Evolutionary conservation across 2,329 filamentous ascomycete species (phyloP).

Genomic region (Colletotrichum navitas): DNA sequence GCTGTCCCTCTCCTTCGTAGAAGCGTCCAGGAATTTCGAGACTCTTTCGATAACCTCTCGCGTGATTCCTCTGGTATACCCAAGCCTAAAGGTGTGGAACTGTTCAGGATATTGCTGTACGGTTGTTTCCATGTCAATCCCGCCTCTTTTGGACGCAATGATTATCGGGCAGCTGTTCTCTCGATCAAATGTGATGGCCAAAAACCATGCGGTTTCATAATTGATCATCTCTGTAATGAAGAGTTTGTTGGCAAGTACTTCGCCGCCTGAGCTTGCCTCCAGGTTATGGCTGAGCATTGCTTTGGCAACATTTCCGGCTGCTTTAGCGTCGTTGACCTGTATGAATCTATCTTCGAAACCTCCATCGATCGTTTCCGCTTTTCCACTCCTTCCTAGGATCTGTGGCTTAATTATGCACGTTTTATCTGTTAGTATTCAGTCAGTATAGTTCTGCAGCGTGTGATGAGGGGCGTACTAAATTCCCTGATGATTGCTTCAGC

Average conservation of each 20-base stretch:
- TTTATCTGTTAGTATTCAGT: conserved; percentile 38
- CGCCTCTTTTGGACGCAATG: conserved; percentile 49
- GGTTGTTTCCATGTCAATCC: conserved; percentile 44
- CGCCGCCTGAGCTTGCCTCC: conserved; percentile 5
- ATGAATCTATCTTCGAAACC: conserved; percentile 27
- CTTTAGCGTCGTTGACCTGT: conserved; percentile 32
- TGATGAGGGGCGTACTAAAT: conserved; percentile 44
- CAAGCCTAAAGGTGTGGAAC: conserved; percentile 45
- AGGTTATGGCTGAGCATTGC: conserved; percentile 41
- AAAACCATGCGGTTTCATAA: conserved; percentile 53
- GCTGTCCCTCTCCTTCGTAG: conserved; percentile 28
- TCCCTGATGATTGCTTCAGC: conserved; percentile 43
- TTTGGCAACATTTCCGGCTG: conserved; percentile 43
- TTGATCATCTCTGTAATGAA: conserved; percentile 53
- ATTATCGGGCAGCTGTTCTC: conserved; percentile 55
- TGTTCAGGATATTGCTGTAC: neutral
- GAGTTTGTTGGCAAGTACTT: conserved; percentile 47
- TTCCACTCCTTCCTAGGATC: conserved; percentile 38
- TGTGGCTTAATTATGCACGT: conserved; percentile 48
- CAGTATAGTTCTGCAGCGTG: neutral
- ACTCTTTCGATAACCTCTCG: conserved; percentile 37
- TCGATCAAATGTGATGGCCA: conserved; percentile 59
- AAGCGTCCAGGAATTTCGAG: conserved; percentile 37
- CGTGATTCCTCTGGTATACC: conserved; percentile 47
- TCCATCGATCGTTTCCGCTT: neutral